phyloP scores from a whole-genome alignment of 1,284 basidiomycete species.

The Apiotrichum domesticum region DNA sequence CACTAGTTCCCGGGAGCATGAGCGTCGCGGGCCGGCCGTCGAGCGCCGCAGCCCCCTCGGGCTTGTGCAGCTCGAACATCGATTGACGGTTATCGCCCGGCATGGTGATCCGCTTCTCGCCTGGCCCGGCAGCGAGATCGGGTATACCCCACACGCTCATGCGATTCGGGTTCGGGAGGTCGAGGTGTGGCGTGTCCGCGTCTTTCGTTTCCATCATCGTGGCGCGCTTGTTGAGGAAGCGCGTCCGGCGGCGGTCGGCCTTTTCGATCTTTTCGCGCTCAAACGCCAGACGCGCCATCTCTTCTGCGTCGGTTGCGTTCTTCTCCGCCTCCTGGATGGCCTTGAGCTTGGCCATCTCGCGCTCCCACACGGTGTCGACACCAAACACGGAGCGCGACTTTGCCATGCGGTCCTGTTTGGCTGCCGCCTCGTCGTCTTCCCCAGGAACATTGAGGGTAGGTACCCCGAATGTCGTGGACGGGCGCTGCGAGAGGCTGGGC shows the following conservation, averaged over 20 bases:
- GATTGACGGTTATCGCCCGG: neutral
- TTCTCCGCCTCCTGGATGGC: slow-evolving; percentile 27
- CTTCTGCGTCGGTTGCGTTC: slow-evolving; percentile 18
- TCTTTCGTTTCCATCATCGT: slow-evolving; percentile 6
- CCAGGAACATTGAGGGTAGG: slow-evolving; percentile 7
- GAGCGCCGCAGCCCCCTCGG: neutral
- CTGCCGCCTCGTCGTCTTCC: slow-evolving; percentile 7
- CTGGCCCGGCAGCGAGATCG: neutral
- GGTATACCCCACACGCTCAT: neutral
- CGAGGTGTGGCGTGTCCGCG: neutral
- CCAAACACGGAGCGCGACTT: slow-evolving; percentile 43
- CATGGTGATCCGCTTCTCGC: slow-evolving; percentile 1
- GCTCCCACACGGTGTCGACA: slow-evolving; percentile 44
- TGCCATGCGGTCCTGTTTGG: slow-evolving; percentile 14
- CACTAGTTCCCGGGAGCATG: neutral
- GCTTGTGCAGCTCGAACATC: neutral
- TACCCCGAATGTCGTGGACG: neutral
- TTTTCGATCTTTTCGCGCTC: slow-evolving; percentile 8
- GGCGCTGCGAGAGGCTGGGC: neutral
- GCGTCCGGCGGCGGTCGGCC: slow-evolving; percentile 7
- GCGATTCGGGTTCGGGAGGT: slow-evolving; percentile 3
- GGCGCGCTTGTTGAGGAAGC: neutral
- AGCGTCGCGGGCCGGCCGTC: slow-evolving; percentile 11
- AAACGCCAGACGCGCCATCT: slow-evolving; percentile 7
- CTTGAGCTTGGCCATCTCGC: slow-evolving; percentile 40